These are phyloP conservation scores for Blastobotrys serpentis DNA, from an alignment of 1,139 yeast species.

Conservation along the genomic window DNA sequence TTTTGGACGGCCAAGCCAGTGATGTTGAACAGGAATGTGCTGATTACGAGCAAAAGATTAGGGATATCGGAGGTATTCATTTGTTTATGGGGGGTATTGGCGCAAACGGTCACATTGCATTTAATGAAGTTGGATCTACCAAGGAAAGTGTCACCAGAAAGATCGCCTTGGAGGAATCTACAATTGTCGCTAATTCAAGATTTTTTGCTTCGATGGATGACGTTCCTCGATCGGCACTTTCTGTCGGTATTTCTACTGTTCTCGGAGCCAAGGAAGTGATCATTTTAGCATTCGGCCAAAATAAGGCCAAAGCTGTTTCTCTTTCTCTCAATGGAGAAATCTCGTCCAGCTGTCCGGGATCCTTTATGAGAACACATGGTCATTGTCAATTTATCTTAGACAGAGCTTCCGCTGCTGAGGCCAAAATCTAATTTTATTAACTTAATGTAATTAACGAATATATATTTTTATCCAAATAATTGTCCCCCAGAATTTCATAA, in stretches of 20 bases:
- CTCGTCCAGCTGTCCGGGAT: constrained; percentile 32
- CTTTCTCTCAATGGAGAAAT: constrained; percentile 29
- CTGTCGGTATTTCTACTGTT: constrained; percentile 64
- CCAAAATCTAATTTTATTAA: background rate
- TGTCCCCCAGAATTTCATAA: too few relatives aligned
- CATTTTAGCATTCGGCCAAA: constrained; percentile 33
- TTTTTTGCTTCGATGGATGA: constrained; percentile 49
- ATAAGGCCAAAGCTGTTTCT: constrained; percentile 33
- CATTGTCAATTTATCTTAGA: constrained; percentile 30
- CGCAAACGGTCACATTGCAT: constrained; percentile 65
- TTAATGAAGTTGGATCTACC: constrained; percentile 58
- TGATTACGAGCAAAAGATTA: constrained; percentile 52
- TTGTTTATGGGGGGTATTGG: constrained; percentile 64
- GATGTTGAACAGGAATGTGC: constrained; percentile 51
- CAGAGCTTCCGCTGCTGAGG: constrained; percentile 26
- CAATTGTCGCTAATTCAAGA: constrained; percentile 57
- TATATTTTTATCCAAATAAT: background rate
- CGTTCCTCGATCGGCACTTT: constrained; percentile 55
- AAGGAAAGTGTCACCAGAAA: constrained; percentile 50
- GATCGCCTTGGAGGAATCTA: constrained; percentile 51
- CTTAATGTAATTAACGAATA: constrained; percentile 1
- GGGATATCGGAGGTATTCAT: constrained; percentile 52
- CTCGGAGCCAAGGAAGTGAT: constrained; percentile 57
- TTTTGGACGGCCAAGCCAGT: constrained; percentile 53
- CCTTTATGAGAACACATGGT: constrained; percentile 30